Evolutionary conservation across 805 yeast genomes (phyloP).

Genomic region (Nakazawaea peltata): DNA sequence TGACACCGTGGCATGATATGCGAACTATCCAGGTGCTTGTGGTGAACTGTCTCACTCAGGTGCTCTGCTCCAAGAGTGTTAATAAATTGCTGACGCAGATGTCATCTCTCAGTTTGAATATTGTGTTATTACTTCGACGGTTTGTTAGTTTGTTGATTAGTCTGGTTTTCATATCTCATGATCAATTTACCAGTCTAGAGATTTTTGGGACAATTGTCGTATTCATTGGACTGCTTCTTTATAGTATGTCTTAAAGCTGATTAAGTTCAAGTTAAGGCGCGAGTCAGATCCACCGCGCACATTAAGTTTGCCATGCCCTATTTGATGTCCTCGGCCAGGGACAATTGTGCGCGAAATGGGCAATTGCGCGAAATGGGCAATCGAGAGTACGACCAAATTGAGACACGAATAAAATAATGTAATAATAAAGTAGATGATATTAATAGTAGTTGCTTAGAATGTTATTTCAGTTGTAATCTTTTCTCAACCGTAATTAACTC

Average conservation of each 20-base stretch:
- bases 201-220: conserved; percentile 43
- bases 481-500: too few relatives aligned
- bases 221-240: conserved; percentile 46
- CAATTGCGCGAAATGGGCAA: too few relatives aligned
- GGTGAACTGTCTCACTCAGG: conserved; percentile 45
- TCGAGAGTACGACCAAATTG: too few relatives aligned
- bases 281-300: too few relatives aligned
- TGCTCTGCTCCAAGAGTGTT: conserved; percentile 61
- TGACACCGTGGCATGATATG: background rate
- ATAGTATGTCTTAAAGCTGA: conserved; percentile 20
- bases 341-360: too few relatives aligned
- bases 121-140: conserved; percentile 54
- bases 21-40: conserved; percentile 14
- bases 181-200: conserved; percentile 25
- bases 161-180: conserved; percentile 40
- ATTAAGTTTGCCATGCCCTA: too few relatives aligned
- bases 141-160: conserved; percentile 53
- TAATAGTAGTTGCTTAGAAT: too few relatives aligned
- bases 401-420: too few relatives aligned
- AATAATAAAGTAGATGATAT: too few relatives aligned
- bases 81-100: conserved; percentile 49
- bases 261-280: too few relatives aligned
- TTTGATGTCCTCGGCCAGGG: too few relatives aligned
- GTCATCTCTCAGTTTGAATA: conserved; percentile 55
- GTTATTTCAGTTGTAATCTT: too few relatives aligned